Percentiles rank a stretch among this genome's conserved stretches.
These are phyloP conservation scores for Aspergillus aculeatinus DNA, from an alignment of 2,329 filamentous ascomycete genomes.

Conservation along the genomic window DNA sequence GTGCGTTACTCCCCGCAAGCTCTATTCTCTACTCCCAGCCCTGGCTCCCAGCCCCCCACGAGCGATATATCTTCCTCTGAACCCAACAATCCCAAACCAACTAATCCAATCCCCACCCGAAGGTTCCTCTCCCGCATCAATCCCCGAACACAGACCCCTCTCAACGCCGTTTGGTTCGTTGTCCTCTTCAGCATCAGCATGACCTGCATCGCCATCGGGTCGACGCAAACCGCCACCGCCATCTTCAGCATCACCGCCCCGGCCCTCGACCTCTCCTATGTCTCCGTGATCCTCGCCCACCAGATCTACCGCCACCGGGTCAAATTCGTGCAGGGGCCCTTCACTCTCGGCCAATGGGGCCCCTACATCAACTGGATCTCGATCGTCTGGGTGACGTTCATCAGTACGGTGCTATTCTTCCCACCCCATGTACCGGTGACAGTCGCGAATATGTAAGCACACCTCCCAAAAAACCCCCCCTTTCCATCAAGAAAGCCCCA, in stretches of 20 bases:
- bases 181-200: conserved; percentile 56
- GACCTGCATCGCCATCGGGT: conserved; percentile 50
- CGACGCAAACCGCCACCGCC: conserved; percentile 46
- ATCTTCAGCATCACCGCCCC: conserved; percentile 56
- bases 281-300: conserved; percentile 61
- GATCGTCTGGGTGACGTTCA: conserved; percentile 62
- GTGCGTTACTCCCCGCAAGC: conserved; percentile 34
- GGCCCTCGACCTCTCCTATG: conserved; percentile 55
- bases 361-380: conserved; percentile 57
- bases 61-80: background rate
- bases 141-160: conserved; percentile 55
- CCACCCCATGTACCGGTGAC: conserved; percentile 51
- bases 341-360: conserved; percentile 57
- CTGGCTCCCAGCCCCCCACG: too few relatives aligned
- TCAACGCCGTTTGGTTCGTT: conserved; percentile 65
- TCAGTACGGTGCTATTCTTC: conserved; percentile 61
- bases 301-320: conserved; percentile 54
- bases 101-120: conserved; percentile 4
- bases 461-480: background rate
- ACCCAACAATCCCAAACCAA: background rate
- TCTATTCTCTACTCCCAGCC: background rate
- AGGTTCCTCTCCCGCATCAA: conserved; percentile 57
- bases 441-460: conserved; percentile 47
- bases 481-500: too few relatives aligned
- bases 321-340: conserved; percentile 58